Base-by-base conservation (phyloP, 306 rosid species). In the Vicia faba region DNA sequence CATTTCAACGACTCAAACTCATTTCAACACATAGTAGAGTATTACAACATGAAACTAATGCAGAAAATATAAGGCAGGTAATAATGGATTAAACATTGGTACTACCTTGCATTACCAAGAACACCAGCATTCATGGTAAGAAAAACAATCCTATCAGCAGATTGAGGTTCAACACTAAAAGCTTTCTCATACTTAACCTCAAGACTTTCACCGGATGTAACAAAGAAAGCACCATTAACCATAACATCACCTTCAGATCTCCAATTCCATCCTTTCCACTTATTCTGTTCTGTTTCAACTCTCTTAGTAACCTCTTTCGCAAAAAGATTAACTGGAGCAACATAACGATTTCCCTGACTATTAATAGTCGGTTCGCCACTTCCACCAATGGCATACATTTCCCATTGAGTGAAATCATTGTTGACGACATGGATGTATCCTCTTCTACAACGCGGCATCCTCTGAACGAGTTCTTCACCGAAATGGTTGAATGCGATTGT, bases 361-460 rank as follows among this genome's bases (percentile, higher is more conserved):
- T 92, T 92, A 1, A 92, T 92, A 10, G 96, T 92, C 1, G 98
- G 98, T 51, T 81, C 81, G 0, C 96, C 96, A 18, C 96, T 89
- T 0, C 98, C 98, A 0, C 98, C 98, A 9, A 92, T 89, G 4
- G 98, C 98, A n/a, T 92, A 92, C 98, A 92, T 92, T 65, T 92
- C 96, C 98, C 98, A 92, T 50, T 71, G 83, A 0, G 98, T 92
- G 70, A 79, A 92, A 29, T 92, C 98, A 5, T 92, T 92, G 85
- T 92, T 92, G 16, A 92, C 98, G 0, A 92, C 96, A 41, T 92
- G 98, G 55, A 92, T 89, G 74, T 92, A 92, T 2, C 98, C 98
- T 5, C 78, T 77, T 4, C 98, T 59, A 75, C 98, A 92, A 0
- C 98, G 76, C 0, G 98, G 98, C 96, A 92, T 92, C 31, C 98